These are phyloP conservation scores for Ramularia collo-cygni DNA, from an alignment of 2,329 filamentous ascomycete genomes.

Conservation along the genomic window DNA sequence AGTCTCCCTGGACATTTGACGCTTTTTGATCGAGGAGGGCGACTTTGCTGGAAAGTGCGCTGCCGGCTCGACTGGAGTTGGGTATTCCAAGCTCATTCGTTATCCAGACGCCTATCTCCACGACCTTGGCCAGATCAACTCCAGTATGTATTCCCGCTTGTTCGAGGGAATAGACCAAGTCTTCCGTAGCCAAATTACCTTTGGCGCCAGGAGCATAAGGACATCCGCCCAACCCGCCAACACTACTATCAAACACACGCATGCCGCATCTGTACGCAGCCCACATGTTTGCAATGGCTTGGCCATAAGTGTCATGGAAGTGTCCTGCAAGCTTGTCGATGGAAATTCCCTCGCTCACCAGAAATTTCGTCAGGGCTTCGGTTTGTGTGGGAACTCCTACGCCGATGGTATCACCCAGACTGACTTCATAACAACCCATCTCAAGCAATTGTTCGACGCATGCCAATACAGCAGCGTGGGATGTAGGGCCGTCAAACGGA, in stretches of 20 bases:
- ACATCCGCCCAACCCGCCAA: slow-evolving; percentile 26
- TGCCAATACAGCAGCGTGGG: slow-evolving; percentile 16
- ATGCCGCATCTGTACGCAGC: slow-evolving; percentile 22
- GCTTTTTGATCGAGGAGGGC: not conserved
- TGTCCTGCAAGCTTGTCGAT: slow-evolving; percentile 23
- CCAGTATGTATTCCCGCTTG: slow-evolving; percentile 22
- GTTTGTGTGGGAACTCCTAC: slow-evolving; percentile 24
- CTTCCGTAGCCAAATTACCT: slow-evolving; percentile 26
- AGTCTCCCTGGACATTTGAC: too few species aligned
- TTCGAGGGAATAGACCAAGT: slow-evolving; percentile 24
- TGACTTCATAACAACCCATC: slow-evolving; percentile 27
- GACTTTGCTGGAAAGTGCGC: slow-evolving; percentile 14
- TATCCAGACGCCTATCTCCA: slow-evolving; percentile 24
- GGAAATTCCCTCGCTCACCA: slow-evolving; percentile 24
- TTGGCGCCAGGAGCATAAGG: slow-evolving; percentile 25
- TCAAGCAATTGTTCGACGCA: slow-evolving; percentile 15
- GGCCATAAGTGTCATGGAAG: slow-evolving; percentile 29
- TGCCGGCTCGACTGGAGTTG: slow-evolving; percentile 24
- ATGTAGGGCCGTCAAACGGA: slow-evolving; percentile 31
- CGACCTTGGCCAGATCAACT: slow-evolving; percentile 18
- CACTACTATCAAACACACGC: slow-evolving; percentile 24
- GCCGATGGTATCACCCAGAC: slow-evolving; percentile 25
- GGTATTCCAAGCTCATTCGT: slow-evolving; percentile 13
- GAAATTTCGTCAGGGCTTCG: slow-evolving; percentile 27
- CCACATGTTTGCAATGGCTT: slow-evolving; percentile 24